Conservation (phyloP, 352 stramenopile genomes). For the Halophytophthora batemanensis region DNA sequence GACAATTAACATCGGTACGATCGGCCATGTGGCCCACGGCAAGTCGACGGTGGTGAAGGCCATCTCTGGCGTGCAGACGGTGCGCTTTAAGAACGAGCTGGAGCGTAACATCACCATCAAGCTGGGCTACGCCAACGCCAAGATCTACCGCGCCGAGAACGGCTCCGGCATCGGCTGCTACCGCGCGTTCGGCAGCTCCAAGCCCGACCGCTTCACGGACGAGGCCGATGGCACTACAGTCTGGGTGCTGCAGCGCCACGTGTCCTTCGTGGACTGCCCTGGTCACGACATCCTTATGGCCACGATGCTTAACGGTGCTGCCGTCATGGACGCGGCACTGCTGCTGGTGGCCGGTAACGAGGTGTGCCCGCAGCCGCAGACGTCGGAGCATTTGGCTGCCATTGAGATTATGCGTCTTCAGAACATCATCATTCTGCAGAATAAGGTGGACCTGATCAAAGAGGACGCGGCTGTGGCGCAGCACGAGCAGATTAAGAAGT, state of each 20-base stretch:
- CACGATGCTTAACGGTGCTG: constrained; percentile 99
- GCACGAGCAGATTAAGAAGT: constrained; percentile 96
- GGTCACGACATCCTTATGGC: constrained; percentile 99
- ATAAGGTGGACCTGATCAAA: constrained; percentile 99
- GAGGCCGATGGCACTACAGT: constrained; percentile 86
- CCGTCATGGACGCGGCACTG: constrained; percentile 99
- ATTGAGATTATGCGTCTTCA: constrained; percentile 99
- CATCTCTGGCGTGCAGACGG: constrained; percentile 99
- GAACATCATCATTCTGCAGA: constrained; percentile 99
- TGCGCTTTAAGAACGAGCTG: constrained; percentile 99
- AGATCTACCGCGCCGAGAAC: constrained; percentile 96
- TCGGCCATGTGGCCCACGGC: constrained; percentile 99
- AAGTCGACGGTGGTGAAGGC: constrained; percentile 99
- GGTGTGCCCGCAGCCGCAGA: constrained; percentile 99
- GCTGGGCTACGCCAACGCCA: constrained; percentile 99
- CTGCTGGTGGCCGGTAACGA: constrained; percentile 98
- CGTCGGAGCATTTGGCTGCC: constrained; percentile 98
- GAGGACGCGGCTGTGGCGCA: constrained; percentile 96
- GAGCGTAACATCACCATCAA: constrained; percentile 99
- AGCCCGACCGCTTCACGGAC: constrained; percentile 84
- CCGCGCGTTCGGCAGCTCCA: constrained; percentile 86
- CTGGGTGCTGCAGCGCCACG: constrained; percentile 94
- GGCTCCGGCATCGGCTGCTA: constrained; percentile 83
- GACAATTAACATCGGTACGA: constrained; percentile 99
- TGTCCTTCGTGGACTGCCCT: constrained; percentile 99